A percentile compares a stretch with the other conserved stretches of the same genome.
Conservation (phyloP, 495 filamentous ascomycete genomes). For the Hyaloscypha variabilis region DNA sequence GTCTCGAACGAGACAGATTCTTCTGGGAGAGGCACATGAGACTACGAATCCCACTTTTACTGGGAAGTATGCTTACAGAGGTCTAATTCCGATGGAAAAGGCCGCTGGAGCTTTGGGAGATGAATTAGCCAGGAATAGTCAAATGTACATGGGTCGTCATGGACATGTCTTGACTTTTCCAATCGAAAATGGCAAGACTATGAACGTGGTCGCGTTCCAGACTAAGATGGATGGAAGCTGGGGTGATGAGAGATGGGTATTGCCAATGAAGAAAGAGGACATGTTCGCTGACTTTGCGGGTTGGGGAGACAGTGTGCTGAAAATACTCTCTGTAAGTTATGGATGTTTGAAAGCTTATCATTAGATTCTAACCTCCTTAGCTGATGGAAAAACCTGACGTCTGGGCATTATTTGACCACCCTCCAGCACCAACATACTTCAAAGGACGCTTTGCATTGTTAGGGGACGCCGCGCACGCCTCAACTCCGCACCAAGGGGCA, state of each 20-base stretch:
- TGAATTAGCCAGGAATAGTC: conserved; percentile 49
- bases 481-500: conserved; percentile 70
- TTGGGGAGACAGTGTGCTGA: conserved; percentile 53
- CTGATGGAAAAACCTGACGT: conserved; percentile 51
- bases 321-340: conserved; percentile 45
- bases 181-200: conserved; percentile 61
- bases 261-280: conserved; percentile 54
- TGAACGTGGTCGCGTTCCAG: conserved; percentile 60
- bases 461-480: conserved; percentile 72
- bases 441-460: conserved; percentile 58
- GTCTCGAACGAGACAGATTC: conserved; percentile 48
- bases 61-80: conserved; percentile 56
- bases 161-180: conserved; percentile 67
- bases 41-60: conserved; percentile 45
- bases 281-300: conserved; percentile 55
- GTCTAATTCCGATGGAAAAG: conserved; percentile 58
- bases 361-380: conserved; percentile 12
- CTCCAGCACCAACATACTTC: conserved; percentile 55
- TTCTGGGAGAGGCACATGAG: conserved; percentile 43
- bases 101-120: conserved; percentile 56
- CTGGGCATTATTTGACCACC: conserved; percentile 68
- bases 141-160: conserved; percentile 60
- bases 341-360: neutral
- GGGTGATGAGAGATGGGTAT: conserved; percentile 57
- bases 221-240: conserved; percentile 41